Base-by-base conservation (phyloP, 139 green algal species). In the Eudorina sp. region DNA sequence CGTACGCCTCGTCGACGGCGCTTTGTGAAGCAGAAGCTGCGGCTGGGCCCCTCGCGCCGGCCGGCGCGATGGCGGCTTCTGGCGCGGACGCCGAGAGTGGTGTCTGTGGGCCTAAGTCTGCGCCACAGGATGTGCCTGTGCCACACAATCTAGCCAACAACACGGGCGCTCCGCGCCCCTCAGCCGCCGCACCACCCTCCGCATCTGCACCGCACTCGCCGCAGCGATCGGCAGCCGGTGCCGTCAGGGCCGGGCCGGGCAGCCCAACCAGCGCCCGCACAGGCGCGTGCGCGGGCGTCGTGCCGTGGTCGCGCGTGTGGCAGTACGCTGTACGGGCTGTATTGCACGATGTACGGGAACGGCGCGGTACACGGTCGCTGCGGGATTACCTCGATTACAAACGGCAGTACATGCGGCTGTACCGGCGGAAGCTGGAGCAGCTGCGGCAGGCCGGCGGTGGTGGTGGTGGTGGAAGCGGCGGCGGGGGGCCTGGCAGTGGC, bases 301-400 rank as follows among this genome's bases (percentile, higher is more conserved):
- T 79, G 21, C 43, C 45, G 23, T n/a, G 92, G 92, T 1, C 13
- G 69, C 83, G 90, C 36, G 89, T 95, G n/a, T 95, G 92, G 92
- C 82, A 88, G 53, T 95, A 94, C 72, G 92, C 92, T 25, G 80
- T 90, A 60, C 66, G 68, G 0, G 68, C 91, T 34, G 85, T 92
- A 34, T 74, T 95, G 70, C 70, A 89, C 45, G 90, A 94, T 36
- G 43, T 93, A 23, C 69, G 85, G 18, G 60, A 86, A 27, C 62
- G 58, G 14, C 68, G 77, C 31, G 58, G 64, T 36, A 55, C 55
- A 16, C 40, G 53, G 23, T 82, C 69, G 16, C 64, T 91, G 8
- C 83, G 86, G 4, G 80, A 89, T 18, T 86, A 89, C 31, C 45
- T 89, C 31, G 55, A 81, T 8, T 83, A 80, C 78, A 75, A 88